phyloP scores from a whole-genome alignment of 345 rosid species.

The Salix suchowensis region DNA sequence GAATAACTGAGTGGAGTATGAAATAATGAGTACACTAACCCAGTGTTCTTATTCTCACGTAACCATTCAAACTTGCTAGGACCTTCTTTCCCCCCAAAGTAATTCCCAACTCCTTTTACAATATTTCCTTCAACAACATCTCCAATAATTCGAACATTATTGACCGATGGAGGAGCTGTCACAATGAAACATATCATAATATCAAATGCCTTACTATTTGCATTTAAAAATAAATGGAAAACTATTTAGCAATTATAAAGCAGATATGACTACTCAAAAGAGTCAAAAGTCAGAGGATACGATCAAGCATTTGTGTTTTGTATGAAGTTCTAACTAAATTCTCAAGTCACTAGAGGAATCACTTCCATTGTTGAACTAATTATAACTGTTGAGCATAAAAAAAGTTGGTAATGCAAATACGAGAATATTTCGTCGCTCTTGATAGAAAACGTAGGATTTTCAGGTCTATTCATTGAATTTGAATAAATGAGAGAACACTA shows the following conservation, averaged over 20 bases:
- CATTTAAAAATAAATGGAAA: background rate
- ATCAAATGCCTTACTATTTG: background rate
- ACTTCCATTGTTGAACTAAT: background rate
- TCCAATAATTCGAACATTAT: conserved; percentile 69
- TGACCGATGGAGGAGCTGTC: conserved; percentile 90
- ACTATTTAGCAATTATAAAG: background rate
- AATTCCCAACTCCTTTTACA: conserved; percentile 75
- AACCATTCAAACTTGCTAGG: conserved; percentile 97
- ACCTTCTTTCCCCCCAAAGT: conserved; percentile 97
- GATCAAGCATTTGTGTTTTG: background rate
- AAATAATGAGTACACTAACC: conserved; percentile 45
- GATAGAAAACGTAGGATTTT: background rate
- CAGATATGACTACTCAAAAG: background rate
- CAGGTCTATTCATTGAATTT: background rate
- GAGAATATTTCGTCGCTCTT: background rate
- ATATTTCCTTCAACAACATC: conserved; percentile 72
- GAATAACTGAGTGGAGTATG: background rate
- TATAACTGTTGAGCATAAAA: background rate
- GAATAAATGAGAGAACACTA: background rate
- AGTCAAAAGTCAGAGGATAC: background rate
- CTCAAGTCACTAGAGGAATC: background rate
- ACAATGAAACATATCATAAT: conserved; percentile 29
- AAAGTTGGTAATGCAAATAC: background rate
- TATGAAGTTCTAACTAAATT: background rate
- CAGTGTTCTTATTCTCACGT: conserved; percentile 63